Conservation (phyloP, 495 filamentous ascomycete species). For the Paragyromitra xinjiangensis region DNA sequence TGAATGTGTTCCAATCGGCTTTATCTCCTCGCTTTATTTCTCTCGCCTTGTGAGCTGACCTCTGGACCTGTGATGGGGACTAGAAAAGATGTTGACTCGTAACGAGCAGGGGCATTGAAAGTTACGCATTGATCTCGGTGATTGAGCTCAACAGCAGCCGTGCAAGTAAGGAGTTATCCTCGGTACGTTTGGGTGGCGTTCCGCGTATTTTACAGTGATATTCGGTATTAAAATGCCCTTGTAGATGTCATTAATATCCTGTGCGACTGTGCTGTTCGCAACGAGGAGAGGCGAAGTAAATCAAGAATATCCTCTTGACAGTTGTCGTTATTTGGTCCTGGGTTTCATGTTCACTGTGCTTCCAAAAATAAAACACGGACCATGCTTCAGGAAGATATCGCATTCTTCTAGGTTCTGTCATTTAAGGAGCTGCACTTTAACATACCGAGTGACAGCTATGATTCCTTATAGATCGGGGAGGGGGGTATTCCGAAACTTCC, state of each 20-base stretch:
- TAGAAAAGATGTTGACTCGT: background rate
- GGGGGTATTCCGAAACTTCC: background rate
- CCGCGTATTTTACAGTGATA: slow-evolving; percentile 17
- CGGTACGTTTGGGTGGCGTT: slow-evolving; percentile 22
- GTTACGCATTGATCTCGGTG: slow-evolving; percentile 20
- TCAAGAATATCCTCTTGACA: slow-evolving; percentile 28
- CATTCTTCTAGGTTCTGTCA: slow-evolving; percentile 21
- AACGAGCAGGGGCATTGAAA: slow-evolving; percentile 16
- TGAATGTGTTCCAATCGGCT: slow-evolving; percentile 22
- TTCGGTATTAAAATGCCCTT: slow-evolving; percentile 28
- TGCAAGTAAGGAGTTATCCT: slow-evolving; percentile 14
- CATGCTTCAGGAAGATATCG: slow-evolving; percentile 33
- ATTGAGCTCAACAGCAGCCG: slow-evolving; percentile 10
- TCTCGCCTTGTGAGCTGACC: slow-evolving; percentile 5
- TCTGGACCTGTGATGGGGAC: slow-evolving; percentile 14
- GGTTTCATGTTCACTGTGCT: slow-evolving; percentile 30
- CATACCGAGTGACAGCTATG: slow-evolving; percentile 41
- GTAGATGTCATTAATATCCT: slow-evolving; percentile 21
- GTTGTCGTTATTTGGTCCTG: slow-evolving; percentile 26
- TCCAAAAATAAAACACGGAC: slow-evolving; percentile 29
- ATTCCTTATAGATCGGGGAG: slow-evolving; percentile 31
- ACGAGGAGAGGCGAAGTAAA: slow-evolving; percentile 25
- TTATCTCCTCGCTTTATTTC: background rate
- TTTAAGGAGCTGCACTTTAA: slow-evolving; percentile 22
- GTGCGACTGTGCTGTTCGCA: slow-evolving; percentile 22